Evolutionary conservation across 208 protist species (phyloP).

Genomic region (Crithidia fasciculata): DNA sequence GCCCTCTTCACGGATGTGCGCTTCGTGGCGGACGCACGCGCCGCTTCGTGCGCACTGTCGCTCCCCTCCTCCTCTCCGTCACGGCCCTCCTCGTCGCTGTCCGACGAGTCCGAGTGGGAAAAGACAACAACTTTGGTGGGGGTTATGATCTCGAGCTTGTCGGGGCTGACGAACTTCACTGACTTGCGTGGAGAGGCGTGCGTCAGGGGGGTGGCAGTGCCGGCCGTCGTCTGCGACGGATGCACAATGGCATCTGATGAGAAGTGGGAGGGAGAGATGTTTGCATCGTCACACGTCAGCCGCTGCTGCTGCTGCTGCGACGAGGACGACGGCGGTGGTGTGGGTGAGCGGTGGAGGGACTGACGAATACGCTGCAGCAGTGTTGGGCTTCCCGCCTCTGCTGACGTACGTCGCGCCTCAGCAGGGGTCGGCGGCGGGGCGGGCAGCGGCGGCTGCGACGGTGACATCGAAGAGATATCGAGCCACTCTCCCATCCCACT

Average conservation of each 20-base stretch:
- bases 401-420: not conserved
- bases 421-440: constrained; percentile 15
- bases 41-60: constrained; percentile 14
- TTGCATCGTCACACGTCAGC: not conserved
- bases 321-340: not conserved
- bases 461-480: constrained; percentile 7
- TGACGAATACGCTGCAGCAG: constrained; percentile 12
- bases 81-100: constrained; percentile 13
- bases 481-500: constrained; percentile 7
- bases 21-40: not conserved
- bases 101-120: constrained; percentile 3
- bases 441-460: constrained; percentile 3
- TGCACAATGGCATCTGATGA: not conserved
- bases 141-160: constrained; percentile 51
- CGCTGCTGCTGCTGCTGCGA: not conserved
- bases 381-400: not conserved
- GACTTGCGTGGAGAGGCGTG: constrained; percentile 69
- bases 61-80: constrained; percentile 12
- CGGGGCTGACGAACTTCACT: constrained; percentile 65
- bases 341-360: constrained; percentile 9
- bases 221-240: not conserved
- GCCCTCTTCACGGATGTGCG: constrained; percentile 13
- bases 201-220: not conserved
- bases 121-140: constrained; percentile 35
- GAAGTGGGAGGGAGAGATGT: constrained; percentile 16